These are phyloP conservation scores for Penicillium argentinense DNA, from an alignment of 495 filamentous ascomycete genomes.

Conservation along the genomic window DNA sequence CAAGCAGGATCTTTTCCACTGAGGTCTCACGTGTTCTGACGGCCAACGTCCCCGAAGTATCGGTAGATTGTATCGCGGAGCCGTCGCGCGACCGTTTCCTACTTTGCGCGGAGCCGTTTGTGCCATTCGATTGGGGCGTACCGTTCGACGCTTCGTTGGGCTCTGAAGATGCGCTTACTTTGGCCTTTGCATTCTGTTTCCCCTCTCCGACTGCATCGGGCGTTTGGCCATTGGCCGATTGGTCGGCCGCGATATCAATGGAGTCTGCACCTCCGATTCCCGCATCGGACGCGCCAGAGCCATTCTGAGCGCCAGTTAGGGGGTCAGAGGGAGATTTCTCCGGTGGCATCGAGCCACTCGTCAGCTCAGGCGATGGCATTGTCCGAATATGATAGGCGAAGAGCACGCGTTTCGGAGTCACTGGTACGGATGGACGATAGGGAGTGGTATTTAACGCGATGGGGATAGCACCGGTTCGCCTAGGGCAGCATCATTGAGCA, in stretches of 20 bases:
- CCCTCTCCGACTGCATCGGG: conserved; percentile 49
- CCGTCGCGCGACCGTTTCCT: conserved; percentile 63
- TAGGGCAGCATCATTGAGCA: conserved; percentile 41
- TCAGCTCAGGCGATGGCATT: conserved; percentile 43
- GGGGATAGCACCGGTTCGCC: conserved; percentile 15
- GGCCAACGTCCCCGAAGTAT: conserved; percentile 25
- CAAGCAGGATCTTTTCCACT: conserved; percentile 60
- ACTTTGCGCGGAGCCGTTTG: conserved; percentile 46
- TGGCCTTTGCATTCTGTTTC: conserved; percentile 60
- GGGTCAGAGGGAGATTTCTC: conserved; percentile 27
- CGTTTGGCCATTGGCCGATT: conserved; percentile 29
- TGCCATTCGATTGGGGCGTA: conserved; percentile 32
- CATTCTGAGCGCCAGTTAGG: conserved; percentile 29
- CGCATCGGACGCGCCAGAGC: conserved; percentile 23
- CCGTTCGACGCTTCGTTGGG: conserved; percentile 31
- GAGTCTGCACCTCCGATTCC: conserved; percentile 25
- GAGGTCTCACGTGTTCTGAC: conserved; percentile 40
- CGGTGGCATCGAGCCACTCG: conserved; percentile 20
- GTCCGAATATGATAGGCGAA: conserved; percentile 7
- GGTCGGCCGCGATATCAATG: conserved; percentile 21
- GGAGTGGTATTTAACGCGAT: conserved; percentile 24
- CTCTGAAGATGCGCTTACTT: conserved; percentile 47
- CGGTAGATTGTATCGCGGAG: conserved; percentile 40
- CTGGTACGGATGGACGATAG: conserved; percentile 20
- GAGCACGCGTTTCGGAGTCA: conserved; percentile 16